Base-by-base conservation (phyloP, 2,329 filamentous ascomycete species). In the Tolypocladium capitatum region DNA sequence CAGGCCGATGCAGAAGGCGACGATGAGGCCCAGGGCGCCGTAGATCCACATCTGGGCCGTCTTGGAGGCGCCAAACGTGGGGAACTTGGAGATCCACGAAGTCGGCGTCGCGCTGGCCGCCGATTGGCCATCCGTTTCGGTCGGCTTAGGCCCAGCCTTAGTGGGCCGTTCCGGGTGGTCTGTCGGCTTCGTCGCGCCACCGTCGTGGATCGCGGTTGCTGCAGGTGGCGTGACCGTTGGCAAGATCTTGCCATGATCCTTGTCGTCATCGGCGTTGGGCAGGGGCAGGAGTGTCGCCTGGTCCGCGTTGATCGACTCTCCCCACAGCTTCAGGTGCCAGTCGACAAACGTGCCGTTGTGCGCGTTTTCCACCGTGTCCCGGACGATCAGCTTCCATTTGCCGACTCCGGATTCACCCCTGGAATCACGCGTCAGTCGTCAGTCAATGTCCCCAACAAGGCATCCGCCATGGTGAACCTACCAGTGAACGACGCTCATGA, bases 401-500 rank as follows among this genome's bases (percentile, higher is more conserved):
- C 92, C 92, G 49, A 90, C 66, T 50, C 89, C 90, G 40, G 76
- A 75, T 66, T 98, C 92, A 44, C 92, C 92, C 88, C 85, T 89
- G 47, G 1, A 11, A 18, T 11, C 7, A 18, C n/a, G 6, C n/a
- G 14, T 49, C 10, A 41, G 38, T 18, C n/a, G 14, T 49, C 10
- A 41, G 38, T 18, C 38, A 28, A 41, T 6, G 7, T 7, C 7
- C 24, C 6, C 16, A n/a, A 2, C 16, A 18, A 28, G 13, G 2
- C 7, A 16, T 41, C 14, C 38, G 11, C 14, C 5, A 4, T 5
- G 24, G 8, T 13, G 30, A 20, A 66, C 82, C 66, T 74, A 89
- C 86, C 90, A 98, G 63, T 98, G 92, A 53, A 83, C 90, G 34
- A 98, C 92, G 52, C 84, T 94, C 92, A 98, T 98, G 59, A 98